Evolutionary conservation across 2,329 filamentous ascomycete species (phyloP), one percentile per base, ranked within the genome.

Genomic region (Aspergillus udagawae): DNA sequence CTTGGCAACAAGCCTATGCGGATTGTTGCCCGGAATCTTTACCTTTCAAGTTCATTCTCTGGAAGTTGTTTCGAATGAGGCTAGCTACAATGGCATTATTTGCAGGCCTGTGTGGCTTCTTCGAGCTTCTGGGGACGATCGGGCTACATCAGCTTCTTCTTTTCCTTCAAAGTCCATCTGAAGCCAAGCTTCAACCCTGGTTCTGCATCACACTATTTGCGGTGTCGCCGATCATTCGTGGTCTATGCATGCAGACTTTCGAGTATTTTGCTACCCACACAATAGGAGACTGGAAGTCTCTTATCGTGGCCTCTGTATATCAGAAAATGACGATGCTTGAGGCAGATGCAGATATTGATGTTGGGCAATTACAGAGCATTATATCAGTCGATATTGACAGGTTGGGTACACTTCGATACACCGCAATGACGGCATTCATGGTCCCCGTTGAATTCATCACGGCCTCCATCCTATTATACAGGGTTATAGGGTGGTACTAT

Each of bases 171-270:
- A 27, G 4, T 5, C 49, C 58, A 9, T 49, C 51, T 3, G 42
- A 55, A 25, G 48, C 55, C n/a, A 54, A 44, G 10, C 20, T 60
- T 9, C 29, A 35, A 12, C 55, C 58, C 8, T 58, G 55, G 55
- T 52, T 60, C 38, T 60, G 47, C 6, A 42, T 60, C 17, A 5
- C 52, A 17, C 21, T 60, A 20, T 60, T 60, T 41, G 51, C 45
- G 10, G 6, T 35, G 2, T 60, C 51, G 27, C 58, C 58, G 21
- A 60, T 60, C 27, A 20, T 60, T 23, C 58, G 58, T 52, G 58
- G 58, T 29, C 17, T 60, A 21, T 60, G 58, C 42, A 60, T 60
- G 58, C 58, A 60, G 32, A 60, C 55, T 7, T 60, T 60, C 25
- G 58, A 60, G 25, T 60, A 60, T 45, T 57, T 48, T 35, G 55